Conservation (phyloP, 495 filamentous ascomycete species). For the Rusavskia elegans region DNA sequence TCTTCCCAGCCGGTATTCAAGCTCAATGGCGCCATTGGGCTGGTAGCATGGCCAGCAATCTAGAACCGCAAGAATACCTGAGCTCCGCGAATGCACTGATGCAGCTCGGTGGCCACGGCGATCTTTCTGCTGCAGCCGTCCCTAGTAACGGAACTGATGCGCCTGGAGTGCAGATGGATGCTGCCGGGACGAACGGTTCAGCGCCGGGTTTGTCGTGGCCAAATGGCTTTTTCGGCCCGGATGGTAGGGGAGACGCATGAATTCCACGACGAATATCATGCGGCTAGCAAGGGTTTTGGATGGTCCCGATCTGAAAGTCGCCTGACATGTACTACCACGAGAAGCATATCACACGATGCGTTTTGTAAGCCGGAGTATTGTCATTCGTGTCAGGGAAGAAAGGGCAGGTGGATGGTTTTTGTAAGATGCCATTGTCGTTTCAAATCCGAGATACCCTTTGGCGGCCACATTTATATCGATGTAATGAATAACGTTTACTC, state of each 20-base stretch:
- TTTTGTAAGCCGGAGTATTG: not conserved
- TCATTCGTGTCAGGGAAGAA: too few relatives aligned
- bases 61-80: conserved; percentile 11
- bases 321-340: too few relatives aligned
- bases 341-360: not conserved
- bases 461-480: too few relatives aligned
- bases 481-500: too few relatives aligned
- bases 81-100: conserved; percentile 14
- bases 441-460: conserved; percentile 4
- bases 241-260: not conserved
- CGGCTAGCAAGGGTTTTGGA: too few relatives aligned
- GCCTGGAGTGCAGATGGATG: not conserved
- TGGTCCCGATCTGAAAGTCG: too few relatives aligned
- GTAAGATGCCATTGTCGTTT: conserved; percentile 3
- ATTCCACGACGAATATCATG: not conserved
- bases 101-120: conserved; percentile 11
- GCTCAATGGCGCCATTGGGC: conserved; percentile 16
- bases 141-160: not conserved
- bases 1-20: conserved; percentile 3
- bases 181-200: not conserved
- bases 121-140: not conserved
- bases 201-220: not conserved
- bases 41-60: conserved; percentile 13
- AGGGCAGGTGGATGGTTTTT: too few relatives aligned
- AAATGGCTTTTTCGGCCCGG: not conserved